These are phyloP conservation scores for Halenospora varia DNA, from an alignment of 495 filamentous ascomycete species.

Conservation along the genomic window DNA sequence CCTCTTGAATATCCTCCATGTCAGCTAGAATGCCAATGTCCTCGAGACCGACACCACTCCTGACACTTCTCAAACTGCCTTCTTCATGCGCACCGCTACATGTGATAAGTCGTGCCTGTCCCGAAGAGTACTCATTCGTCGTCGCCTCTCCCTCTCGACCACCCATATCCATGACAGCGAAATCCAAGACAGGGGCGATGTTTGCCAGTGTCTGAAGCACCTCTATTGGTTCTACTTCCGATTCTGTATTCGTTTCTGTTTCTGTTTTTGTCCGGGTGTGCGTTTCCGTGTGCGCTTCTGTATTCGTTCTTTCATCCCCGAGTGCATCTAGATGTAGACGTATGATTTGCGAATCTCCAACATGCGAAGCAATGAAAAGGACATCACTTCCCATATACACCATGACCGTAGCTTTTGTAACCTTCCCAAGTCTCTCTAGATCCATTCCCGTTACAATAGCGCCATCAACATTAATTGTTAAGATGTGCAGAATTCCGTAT, in stretches of 20 bases:
- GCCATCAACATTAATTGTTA: slow-evolving; percentile 66
- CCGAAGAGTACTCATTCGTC: slow-evolving; percentile 86
- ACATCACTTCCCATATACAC: slow-evolving; percentile 73
- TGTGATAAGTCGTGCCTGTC: slow-evolving; percentile 90
- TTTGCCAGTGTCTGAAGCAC: slow-evolving; percentile 77
- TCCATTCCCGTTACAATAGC: slow-evolving; percentile 63
- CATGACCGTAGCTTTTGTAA: slow-evolving; percentile 67
- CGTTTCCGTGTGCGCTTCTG: too few species aligned
- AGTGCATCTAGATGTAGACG: slow-evolving; percentile 30
- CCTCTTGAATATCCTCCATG: slow-evolving; percentile 66
- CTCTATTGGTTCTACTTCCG: slow-evolving; percentile 46
- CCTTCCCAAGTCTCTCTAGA: slow-evolving; percentile 61
- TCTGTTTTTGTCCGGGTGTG: too few species aligned
- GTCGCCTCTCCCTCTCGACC: slow-evolving; percentile 70
- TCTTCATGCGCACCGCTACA: slow-evolving; percentile 85
- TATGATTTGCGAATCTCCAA: slow-evolving; percentile 86
- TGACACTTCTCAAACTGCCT: slow-evolving; percentile 80
- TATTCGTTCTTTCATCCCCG: too few species aligned
- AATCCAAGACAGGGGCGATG: slow-evolving; percentile 88
- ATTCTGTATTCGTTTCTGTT: too few species aligned
- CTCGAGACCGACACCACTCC: slow-evolving; percentile 91
- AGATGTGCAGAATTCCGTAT: slow-evolving; percentile 74
- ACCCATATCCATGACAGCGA: slow-evolving; percentile 92
- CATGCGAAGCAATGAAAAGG: slow-evolving; percentile 86
- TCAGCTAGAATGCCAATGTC: slow-evolving; percentile 80